A percentile compares a stretch with the other conserved stretches of the same genome.
These are phyloP conservation scores for Mallotus japonicus DNA, from an alignment of 441 rosid genomes.

Conservation along the genomic window DNA sequence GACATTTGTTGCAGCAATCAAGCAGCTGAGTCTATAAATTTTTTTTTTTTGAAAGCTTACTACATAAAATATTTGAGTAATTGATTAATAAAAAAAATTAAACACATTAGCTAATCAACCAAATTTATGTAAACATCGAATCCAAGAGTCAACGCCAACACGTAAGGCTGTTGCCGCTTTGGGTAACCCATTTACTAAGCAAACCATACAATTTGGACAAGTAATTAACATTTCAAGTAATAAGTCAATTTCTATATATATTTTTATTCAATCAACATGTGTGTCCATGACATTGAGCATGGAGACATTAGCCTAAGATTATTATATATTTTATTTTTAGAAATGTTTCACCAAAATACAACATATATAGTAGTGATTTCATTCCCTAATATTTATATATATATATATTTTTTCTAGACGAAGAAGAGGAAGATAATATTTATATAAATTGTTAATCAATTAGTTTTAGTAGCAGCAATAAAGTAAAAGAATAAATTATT, in stretches of 20 bases:
- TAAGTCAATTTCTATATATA: too few relatives aligned
- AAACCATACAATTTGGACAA: slow-evolving; percentile 23
- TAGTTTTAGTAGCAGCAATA: too few relatives aligned
- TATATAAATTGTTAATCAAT: too few relatives aligned
- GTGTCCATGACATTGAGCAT: slow-evolving; percentile 14
- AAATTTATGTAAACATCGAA: background rate
- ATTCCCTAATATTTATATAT: background rate
- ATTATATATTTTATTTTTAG: background rate
- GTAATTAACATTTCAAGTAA: slow-evolving; percentile 25
- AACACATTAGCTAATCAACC: slow-evolving; percentile 11
- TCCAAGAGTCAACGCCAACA: slow-evolving; percentile 28
- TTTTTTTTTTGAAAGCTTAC: background rate
- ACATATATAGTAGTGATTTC: background rate
- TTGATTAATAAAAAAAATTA: background rate
- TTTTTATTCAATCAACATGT: background rate
- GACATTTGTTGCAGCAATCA: slow-evolving; percentile 24
- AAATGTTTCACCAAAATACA: background rate
- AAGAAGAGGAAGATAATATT: too few relatives aligned
- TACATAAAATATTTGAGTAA: slow-evolving; percentile 3
- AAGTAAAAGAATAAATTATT: too few relatives aligned
- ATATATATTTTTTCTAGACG: too few relatives aligned
- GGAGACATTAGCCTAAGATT: slow-evolving; percentile 19
- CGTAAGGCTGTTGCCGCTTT: slow-evolving; percentile 23
- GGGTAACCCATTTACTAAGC: slow-evolving; percentile 33
- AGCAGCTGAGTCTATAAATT: slow-evolving; percentile 10